These are phyloP conservation scores for Colletotrichum sp. DNA, from an alignment of 2,329 filamentous ascomycete species.

Conservation along the genomic window DNA sequence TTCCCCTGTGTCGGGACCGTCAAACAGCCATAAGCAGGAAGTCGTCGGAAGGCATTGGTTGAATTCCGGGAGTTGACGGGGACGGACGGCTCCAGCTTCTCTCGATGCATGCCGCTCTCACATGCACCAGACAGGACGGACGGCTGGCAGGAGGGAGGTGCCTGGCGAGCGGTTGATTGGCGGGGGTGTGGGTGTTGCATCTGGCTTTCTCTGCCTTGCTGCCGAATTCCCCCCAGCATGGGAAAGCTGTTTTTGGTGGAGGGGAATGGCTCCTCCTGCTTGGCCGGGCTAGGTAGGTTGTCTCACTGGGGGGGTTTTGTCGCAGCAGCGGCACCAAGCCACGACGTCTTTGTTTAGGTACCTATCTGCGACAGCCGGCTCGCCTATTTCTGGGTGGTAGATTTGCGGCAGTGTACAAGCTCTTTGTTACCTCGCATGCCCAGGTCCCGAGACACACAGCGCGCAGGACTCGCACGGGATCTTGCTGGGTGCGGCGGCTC, in stretches of 20 bases:
- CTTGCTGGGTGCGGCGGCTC: slow-evolving; percentile 11
- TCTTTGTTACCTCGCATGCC: slow-evolving; percentile 5
- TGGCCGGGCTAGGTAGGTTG: not conserved
- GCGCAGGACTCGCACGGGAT: not conserved
- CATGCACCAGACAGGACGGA: not conserved
- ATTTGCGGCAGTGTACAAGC: not conserved
- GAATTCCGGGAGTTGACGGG: slow-evolving; percentile 15
- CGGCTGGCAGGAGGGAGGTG: not conserved
- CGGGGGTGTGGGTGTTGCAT: not conserved
- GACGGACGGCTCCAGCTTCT: not conserved
- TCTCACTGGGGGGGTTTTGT: not conserved
- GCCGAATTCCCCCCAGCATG: not conserved
- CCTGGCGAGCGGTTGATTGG: not conserved
- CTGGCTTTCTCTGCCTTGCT: not conserved
- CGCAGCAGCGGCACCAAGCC: not conserved
- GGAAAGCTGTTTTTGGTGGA: not conserved
- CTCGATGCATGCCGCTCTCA: not conserved
- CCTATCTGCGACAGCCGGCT: slow-evolving; percentile 13
- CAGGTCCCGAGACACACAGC: slow-evolving; percentile 11
- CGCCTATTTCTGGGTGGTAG: not conserved
- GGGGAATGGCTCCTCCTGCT: not conserved
- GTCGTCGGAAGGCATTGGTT: not conserved
- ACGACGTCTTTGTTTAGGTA: not conserved
- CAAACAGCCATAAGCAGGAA: not conserved
- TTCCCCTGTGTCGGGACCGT: slow-evolving; percentile 21